Evolutionary conservation across 129 eudicot species (phyloP).

Genomic region (Flaveria robusta): DNA sequence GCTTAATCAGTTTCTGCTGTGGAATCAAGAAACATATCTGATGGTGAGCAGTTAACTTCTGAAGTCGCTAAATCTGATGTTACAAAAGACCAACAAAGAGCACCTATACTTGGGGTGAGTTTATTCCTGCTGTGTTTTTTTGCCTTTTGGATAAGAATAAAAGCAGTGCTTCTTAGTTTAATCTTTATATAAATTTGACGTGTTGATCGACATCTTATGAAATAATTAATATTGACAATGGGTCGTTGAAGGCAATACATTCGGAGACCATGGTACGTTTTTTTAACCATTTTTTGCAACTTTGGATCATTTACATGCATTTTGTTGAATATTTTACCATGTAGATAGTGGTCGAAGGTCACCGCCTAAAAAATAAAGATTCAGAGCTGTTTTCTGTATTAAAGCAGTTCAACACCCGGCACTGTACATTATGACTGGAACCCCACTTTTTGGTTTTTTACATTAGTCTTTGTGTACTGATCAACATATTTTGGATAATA

Average conservation of each 20-base stretch:
- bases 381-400: conserved; percentile 75
- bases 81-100: too few species aligned
- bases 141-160: too few species aligned
- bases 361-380: conserved; percentile 91
- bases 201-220: conserved; percentile 82
- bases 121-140: too few species aligned
- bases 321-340: conserved; percentile 24
- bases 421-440: conserved; percentile 91
- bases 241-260: conserved; percentile 75
- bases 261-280: conserved; percentile 91
- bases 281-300: background rate
- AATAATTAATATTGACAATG: conserved; percentile 81
- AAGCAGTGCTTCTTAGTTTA: too few species aligned
- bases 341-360: conserved; percentile 99
- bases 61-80: too few species aligned
- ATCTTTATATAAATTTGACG: conserved; percentile 60
- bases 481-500: background rate
- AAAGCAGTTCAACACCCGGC: conserved; percentile 72
- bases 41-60: too few species aligned
- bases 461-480: background rate
- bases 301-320: background rate
- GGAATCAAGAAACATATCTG: too few species aligned
- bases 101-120: too few species aligned
- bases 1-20: too few species aligned
- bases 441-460: conserved; percentile 92